Base-by-base conservation (phyloP, 2,329 filamentous ascomycete species). In the Metarhizium album region DNA sequence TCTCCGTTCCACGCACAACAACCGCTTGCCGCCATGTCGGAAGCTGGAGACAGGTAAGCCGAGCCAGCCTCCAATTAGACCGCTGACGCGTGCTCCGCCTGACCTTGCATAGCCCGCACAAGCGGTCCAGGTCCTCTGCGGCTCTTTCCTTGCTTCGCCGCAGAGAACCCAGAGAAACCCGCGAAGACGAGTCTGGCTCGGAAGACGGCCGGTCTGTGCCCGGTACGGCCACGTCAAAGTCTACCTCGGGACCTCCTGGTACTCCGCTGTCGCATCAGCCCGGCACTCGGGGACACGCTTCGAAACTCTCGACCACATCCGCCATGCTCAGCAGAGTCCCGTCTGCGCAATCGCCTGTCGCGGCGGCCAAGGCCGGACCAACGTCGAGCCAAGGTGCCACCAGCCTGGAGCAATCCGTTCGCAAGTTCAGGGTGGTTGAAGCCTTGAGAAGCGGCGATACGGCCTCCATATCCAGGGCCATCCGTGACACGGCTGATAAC, bases 391-490 rank as follows among this genome's bases (percentile, higher is more conserved):
- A 74, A 61, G 69, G 66, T 24, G 68, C 63, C 35, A 83, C 63
- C 35, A 83, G 81, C 23, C 86, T 98, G 52, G 90, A 98, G 64
- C 90, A 95, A 67, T 96, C 91, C 0, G 89, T 98, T 49, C 83
- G 86, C 63, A 90, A 95, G 58, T 98, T 98, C 68, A 84, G 90
- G 58, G 82, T 96, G 45, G 95, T 97, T 63, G 93, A 97, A 70
- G 86, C 90, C 42, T 74, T 98, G 57, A 82, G 91, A 57, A 93
- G 81, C 65, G 93, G 93, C 49, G 91, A 98, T 65, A 95, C 89
- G 1, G 84, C 84, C 14, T 87, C 87, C 37, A 96, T 98, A 60
- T 88, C 87, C 29, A 91, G 85, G 64, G 87, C 87, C 1, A 87
- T 96, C 57, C 78, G 84, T 53, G 86, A 90, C 53, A 79, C 78